A percentile compares a stretch with the other conserved stretches of the same genome.
These are phyloP conservation scores for Leccinum variabile DNA, from an alignment of 1,284 basidiomycete genomes.

Conservation along the genomic window DNA sequence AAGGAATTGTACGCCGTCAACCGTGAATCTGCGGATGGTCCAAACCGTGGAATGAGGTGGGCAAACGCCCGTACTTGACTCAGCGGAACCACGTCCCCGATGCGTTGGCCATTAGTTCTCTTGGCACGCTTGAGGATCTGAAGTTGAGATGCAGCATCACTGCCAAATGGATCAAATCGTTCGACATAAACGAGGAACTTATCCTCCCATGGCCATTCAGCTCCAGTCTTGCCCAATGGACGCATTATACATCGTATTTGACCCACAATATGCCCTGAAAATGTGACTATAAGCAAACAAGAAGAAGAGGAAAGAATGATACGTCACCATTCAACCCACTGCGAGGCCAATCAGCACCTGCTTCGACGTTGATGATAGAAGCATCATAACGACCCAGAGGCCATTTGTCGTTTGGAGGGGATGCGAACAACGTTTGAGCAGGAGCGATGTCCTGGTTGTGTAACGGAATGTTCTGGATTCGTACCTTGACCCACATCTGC, in stretches of 20 bases:
- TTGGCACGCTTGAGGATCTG: not conserved
- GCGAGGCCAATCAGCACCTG: not conserved
- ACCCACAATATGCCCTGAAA: not conserved
- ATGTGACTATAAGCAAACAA: no score
- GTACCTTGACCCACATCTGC: not conserved
- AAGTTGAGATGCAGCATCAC: not conserved
- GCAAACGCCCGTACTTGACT: not conserved
- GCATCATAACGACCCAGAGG: not conserved
- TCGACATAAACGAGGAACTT: not conserved
- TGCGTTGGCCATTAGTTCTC: not conserved
- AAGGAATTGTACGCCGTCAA: not conserved
- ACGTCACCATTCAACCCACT: not conserved
- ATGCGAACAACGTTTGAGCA: not conserved
- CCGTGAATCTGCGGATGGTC: not conserved
- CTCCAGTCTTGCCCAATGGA: not conserved
- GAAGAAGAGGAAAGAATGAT: not conserved
- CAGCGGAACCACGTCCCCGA: not conserved
- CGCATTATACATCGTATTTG: not conserved
- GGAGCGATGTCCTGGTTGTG: not conserved
- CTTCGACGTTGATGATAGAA: not conserved
- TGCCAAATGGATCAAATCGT: not conserved
- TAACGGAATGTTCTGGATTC: not conserved
- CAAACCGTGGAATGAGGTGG: not conserved
- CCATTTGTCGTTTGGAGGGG: not conserved
- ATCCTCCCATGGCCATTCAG: not conserved